Conservation (phyloP, 768 basidiomycete species). For the Omphalotus guepiniiformis region DNA sequence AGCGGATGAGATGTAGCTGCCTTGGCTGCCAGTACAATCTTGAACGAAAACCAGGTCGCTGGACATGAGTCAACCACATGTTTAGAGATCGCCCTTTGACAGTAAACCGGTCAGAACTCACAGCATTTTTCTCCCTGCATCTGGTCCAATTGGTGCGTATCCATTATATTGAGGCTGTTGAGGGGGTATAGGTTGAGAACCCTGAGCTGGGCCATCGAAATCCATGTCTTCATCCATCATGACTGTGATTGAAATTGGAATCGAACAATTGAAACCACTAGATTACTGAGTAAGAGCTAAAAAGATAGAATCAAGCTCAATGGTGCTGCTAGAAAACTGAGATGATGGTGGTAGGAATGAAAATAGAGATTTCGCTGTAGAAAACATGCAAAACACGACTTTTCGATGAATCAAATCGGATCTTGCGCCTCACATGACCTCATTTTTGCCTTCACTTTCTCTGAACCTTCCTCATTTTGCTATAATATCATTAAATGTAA, state of each 20-base stretch:
- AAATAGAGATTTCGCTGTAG: neutral
- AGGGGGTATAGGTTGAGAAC: slow-evolving; percentile 29
- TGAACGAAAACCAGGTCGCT: slow-evolving; percentile 95
- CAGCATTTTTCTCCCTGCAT: slow-evolving; percentile 67
- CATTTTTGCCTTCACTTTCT: neutral
- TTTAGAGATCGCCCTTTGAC: slow-evolving; percentile 8
- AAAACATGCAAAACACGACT: slow-evolving; percentile 1
- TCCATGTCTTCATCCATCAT: slow-evolving; percentile 89
- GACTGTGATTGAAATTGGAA: slow-evolving; percentile 17
- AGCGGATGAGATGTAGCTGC: slow-evolving; percentile 87
- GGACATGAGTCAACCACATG: slow-evolving; percentile 14
- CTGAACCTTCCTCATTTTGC: neutral
- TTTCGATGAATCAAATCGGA: neutral
- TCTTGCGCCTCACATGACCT: slow-evolving; percentile 7
- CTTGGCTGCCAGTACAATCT: slow-evolving; percentile 92
- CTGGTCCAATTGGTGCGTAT: slow-evolving; percentile 10
- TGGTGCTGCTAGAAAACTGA: neutral
- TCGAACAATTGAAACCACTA: neutral
- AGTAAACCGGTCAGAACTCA: slow-evolving; percentile 33
- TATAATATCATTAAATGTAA: neutral
- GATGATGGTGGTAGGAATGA: slow-evolving; percentile 2
- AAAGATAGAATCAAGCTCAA: neutral
- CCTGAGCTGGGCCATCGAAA: slow-evolving; percentile 50
- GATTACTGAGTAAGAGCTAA: neutral
- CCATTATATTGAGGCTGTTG: neutral